Base-by-base conservation (phyloP, 768 basidiomycete species). In the Boletus edulis region DNA sequence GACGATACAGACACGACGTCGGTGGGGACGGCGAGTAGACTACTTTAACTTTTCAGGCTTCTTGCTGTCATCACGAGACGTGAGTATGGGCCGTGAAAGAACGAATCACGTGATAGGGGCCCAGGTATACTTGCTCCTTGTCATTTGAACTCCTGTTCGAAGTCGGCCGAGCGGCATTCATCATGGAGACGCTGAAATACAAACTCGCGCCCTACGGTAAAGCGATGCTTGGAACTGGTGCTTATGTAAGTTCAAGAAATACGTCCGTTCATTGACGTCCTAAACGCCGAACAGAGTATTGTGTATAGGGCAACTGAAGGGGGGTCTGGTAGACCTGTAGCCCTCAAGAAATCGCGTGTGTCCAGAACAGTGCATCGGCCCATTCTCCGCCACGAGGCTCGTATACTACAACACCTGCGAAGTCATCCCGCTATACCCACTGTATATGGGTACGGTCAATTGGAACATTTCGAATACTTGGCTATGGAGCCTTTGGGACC, bases 251-350 rank as follows among this genome's bases (percentile, higher is more conserved):
- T 6, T 4, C 22, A 20, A 14, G 45, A 18, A 22, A n/a, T 20
- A 10, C 13, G 4, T 5, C 14, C 13, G 11, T 24, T 27, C 12
- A 27, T 43, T 6, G 50, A 35, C 17, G 35, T 24, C n/a, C 17
- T 18, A 17, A 44, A 14, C 32, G 5, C 31, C 39, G 13, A 51
- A 35, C 42, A 51, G 50, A 29, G 50, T 15, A 29, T 37, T 17
- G 50, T 51, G 20, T 51, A 37, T 29, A 44, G 22, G 42, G 50
- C 50, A 35, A 51, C 50, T 10, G 50, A 51, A 51, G 34, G 3
- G n/a, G 42, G 22, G 13, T 27, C 50, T 18, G 34, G 50, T 27
- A 37, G 50, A 29, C 15, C 24, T 44, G 42, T 37, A 14, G 50
- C 50, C 31, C 32, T 51, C 14, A 51, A 48, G 35, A 38, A 27